Evolutionary conservation across 2,329 filamentous ascomycete species (phyloP).

Genomic region (Ophiosphaerella korrae): DNA sequence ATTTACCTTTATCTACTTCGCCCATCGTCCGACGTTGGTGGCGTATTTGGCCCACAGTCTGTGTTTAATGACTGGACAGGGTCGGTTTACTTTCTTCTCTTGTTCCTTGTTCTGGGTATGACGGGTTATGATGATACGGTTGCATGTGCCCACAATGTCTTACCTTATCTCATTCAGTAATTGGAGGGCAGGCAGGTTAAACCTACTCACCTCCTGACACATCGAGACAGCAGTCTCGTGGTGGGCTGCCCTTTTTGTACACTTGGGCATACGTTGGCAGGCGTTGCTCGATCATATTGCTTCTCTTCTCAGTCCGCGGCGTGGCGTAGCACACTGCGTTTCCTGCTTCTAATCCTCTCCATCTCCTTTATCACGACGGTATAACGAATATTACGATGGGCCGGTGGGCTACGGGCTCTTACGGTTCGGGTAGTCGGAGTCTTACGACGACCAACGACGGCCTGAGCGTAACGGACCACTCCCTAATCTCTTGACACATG

Average conservation of each 20-base stretch:
- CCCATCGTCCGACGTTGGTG: conserved; percentile 17
- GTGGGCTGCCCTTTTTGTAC: conserved; percentile 29
- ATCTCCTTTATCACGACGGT: conserved; percentile 30
- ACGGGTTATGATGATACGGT: conserved; percentile 34
- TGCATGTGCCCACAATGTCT: conserved; percentile 23
- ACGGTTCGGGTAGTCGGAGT: conserved; percentile 10
- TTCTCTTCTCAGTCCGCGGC: conserved; percentile 20
- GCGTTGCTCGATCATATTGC: conserved; percentile 25
- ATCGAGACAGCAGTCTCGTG: conserved; percentile 5
- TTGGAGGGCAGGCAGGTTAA: conserved; percentile 11
- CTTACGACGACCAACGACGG: conserved; percentile 27
- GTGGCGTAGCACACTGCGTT: conserved; percentile 22
- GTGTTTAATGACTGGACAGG: conserved; percentile 18
- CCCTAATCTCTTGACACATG: conserved; percentile 22
- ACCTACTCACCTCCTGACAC: background rate
- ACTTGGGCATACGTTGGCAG: conserved; percentile 26
- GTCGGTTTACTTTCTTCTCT: conserved; percentile 14
- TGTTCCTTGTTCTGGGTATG: conserved; percentile 22
- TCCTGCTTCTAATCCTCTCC: conserved; percentile 15
- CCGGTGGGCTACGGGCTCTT: conserved; percentile 15
- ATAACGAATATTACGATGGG: conserved; percentile 31
- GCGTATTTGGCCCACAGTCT: conserved; percentile 17
- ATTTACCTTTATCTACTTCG: conserved; percentile 17
- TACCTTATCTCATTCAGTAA: conserved; percentile 33
- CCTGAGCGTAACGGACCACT: conserved; percentile 28